Evolutionary conservation across 768 basidiomycete genomes (phyloP).

Genomic region (Rhizopogon vesiculosus): DNA sequence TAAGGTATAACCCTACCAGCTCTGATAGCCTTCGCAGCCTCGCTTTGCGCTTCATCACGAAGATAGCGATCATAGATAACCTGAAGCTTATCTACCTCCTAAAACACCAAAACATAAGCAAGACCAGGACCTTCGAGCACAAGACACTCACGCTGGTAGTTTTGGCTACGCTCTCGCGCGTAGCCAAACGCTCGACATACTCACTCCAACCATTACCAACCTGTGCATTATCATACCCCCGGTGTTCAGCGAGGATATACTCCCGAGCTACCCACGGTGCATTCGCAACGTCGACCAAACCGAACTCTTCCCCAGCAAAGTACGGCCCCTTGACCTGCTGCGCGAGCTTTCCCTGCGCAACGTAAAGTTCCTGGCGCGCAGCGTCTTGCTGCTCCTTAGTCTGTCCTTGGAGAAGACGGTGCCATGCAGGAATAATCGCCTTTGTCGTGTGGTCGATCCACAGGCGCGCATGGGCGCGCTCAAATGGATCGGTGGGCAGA

Average conservation of each 20-base stretch:
- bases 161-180: slow-evolving; percentile 40
- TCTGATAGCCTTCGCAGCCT: slow-evolving; percentile 47
- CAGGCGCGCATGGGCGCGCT: slow-evolving; percentile 47
- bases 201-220: slow-evolving; percentile 40
- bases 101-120: neutral
- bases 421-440: slow-evolving; percentile 45
- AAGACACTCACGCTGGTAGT: slow-evolving; percentile 35
- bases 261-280: slow-evolving; percentile 54
- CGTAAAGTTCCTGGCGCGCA: slow-evolving; percentile 33
- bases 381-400: slow-evolving; percentile 31
- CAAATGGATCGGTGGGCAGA: slow-evolving; percentile 48
- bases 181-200: slow-evolving; percentile 39
- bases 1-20: slow-evolving; percentile 37
- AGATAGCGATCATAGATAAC: slow-evolving; percentile 53
- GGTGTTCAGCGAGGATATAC: slow-evolving; percentile 43
- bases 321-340: slow-evolving; percentile 43
- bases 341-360: slow-evolving; percentile 31
- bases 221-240: slow-evolving; percentile 40
- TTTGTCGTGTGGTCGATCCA: slow-evolving; percentile 56
- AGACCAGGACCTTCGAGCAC: neutral
- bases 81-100: slow-evolving; percentile 39
- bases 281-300: slow-evolving; percentile 47
- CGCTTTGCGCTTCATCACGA: slow-evolving; percentile 51
- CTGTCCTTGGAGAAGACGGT: slow-evolving; percentile 40
- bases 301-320: slow-evolving; percentile 51